Evolutionary conservation across 2,329 filamentous ascomycete species (phyloP), one percentile per base, ranked within the genome.

Genomic region (Alternaria rosae): DNA sequence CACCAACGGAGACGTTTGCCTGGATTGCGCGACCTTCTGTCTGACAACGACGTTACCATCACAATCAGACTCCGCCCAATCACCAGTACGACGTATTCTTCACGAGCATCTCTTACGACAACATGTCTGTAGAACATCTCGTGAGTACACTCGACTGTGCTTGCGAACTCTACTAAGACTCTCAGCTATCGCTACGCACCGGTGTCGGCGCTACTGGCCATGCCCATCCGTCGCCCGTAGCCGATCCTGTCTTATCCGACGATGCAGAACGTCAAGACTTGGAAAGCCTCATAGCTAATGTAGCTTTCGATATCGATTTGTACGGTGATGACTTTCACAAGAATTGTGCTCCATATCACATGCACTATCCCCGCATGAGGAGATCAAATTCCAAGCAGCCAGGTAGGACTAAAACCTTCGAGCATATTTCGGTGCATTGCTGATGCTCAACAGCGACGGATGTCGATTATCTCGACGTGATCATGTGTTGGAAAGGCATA

Each of bases 401-500:
- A 38, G 60, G 69, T 71, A 59, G 12, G 60, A 20, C 47, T 30
- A 20, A 28, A 25, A 35, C n/a, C 7, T 28, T 32, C 30, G 38
- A 52, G 21, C 28, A 28, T 15, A 32, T 38, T 12, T 21, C 11
- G 13, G 21, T 21, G 8, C 25, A 20, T 7, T 17, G 52, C 66
- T 64, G 35, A 56, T 25, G n/a, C 11, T 15, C 6, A 53, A 57
- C 57, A 50, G 56, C 57, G 5, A 56, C 35, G 35, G 35, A 38
- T n/a, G 35, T 74, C 50, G 72, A 67, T 26, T 74, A 78, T 57
- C 68, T 79, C 25, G 78, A 80, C 54, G 62, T 75, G 6, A 62
- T 76, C 3, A 71, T 74, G 7, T 78, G 71, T 45, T 81, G 79
- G 79, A 80, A 75, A 59, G 69, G 71, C 6, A 51, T 80, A 4